phyloP scores from a whole-genome alignment of 1,139 yeast genomes.

The Williopsis jadinii region DNA sequence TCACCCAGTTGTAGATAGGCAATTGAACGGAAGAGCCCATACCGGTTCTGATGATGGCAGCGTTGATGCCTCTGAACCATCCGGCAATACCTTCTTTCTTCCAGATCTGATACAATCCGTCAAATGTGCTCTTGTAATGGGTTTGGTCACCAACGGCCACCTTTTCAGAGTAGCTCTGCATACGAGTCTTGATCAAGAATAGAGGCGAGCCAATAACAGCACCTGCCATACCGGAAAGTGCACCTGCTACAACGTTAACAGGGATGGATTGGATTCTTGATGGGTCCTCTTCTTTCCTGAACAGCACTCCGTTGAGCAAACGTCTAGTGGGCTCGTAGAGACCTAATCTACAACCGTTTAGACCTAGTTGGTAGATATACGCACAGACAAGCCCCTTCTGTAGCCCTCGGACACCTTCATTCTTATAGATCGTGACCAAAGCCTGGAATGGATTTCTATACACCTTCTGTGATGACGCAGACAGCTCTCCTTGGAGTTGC shows the following conservation, averaged over 20 bases:
- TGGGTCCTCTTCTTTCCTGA: constrained; percentile 44
- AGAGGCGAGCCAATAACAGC: constrained; percentile 88
- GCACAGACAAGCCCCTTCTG: constrained; percentile 86
- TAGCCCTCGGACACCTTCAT: constrained; percentile 82
- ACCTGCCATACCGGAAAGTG: constrained; percentile 80
- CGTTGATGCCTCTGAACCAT: constrained; percentile 85
- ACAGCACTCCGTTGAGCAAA: constrained; percentile 45
- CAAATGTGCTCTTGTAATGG: constrained; percentile 60
- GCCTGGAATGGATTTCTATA: constrained; percentile 89
- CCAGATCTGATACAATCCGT: constrained; percentile 61
- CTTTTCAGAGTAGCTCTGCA: constrained; percentile 67
- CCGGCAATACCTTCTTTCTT: constrained; percentile 70
- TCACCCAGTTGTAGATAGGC: constrained; percentile 83
- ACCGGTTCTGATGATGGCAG: constrained; percentile 91
- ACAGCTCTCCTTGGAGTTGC: constrained; percentile 93
- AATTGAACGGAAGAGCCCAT: constrained; percentile 94
- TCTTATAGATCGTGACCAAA: constrained; percentile 57
- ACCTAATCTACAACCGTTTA: constrained; percentile 92
- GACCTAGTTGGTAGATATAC: constrained; percentile 79
- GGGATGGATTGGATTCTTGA: constrained; percentile 51
- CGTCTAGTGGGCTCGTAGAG: constrained; percentile 83
- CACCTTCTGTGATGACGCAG: constrained; percentile 44
- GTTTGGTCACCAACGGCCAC: constrained; percentile 87
- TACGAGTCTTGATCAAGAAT: constrained; percentile 86
- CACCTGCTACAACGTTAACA: constrained; percentile 76